Evolutionary conservation across 164 flowering plant genomes (phyloP).

Genomic region (Vitis vinifera): DNA sequence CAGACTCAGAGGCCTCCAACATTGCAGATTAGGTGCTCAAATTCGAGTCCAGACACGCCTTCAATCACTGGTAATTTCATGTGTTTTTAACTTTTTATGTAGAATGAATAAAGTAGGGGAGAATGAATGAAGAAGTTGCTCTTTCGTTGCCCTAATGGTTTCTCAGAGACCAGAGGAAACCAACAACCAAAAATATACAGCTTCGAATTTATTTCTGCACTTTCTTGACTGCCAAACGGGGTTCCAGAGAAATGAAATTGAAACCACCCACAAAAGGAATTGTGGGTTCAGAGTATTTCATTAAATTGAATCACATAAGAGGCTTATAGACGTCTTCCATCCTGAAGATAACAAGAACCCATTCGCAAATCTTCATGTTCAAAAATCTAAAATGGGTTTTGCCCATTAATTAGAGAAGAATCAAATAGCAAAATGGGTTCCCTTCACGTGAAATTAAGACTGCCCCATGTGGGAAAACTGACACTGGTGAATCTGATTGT

Average conservation of each 20-base stretch:
- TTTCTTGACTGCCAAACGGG: too few species aligned
- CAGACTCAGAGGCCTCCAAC: background rate
- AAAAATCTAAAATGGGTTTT: background rate
- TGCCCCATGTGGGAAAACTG: too few species aligned
- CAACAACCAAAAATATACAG: background rate
- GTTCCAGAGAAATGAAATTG: background rate
- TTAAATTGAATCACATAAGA: background rate
- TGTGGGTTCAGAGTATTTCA: background rate
- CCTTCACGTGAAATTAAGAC: too few species aligned
- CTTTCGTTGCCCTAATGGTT: too few species aligned
- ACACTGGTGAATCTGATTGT: background rate
- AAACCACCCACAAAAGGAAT: background rate
- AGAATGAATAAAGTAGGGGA: too few species aligned
- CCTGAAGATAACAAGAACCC: background rate
- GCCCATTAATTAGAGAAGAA: background rate
- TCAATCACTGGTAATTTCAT: constrained; percentile 26
- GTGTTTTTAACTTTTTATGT: background rate
- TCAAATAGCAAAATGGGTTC: background rate
- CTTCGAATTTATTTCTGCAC: background rate
- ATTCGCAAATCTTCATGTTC: background rate
- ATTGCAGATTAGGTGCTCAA: constrained; percentile 26
- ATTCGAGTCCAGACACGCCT: constrained; percentile 26
- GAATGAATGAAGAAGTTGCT: too few species aligned
- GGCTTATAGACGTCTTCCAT: background rate
- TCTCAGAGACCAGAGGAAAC: too few species aligned